These are phyloP conservation scores for Cucumis cinereus DNA, from an alignment of 306 rosid species.

Conservation along the genomic window DNA sequence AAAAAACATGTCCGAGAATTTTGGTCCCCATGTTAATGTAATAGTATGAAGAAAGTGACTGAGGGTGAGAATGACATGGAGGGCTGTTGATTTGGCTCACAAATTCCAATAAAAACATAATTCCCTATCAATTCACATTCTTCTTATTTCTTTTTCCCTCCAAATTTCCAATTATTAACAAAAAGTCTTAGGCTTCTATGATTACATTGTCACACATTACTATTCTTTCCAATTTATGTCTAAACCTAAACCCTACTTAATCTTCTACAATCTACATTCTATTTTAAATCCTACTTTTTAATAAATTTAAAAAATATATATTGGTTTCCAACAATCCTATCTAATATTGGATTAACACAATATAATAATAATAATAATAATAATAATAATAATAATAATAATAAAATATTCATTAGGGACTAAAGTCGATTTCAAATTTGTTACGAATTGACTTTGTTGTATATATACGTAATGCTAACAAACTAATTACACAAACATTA, in stretches of 20 bases:
- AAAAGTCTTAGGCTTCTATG: not conserved
- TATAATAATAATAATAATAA: no score
- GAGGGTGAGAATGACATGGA: constrained; percentile 39
- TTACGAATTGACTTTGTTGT: no score
- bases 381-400: no score
- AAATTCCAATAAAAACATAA: constrained; percentile 20
- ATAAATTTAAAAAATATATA: no score
- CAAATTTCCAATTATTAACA: not conserved
- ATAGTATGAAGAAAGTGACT: constrained; percentile 36
- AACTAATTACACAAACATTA: no score
- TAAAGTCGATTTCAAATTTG: no score
- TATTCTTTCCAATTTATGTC: not conserved
- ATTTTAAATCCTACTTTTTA: no score
- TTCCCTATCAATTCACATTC: constrained; percentile 9
- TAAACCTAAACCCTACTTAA: not conserved
- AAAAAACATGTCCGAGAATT: constrained; percentile 28
- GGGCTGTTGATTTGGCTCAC: constrained; percentile 24
- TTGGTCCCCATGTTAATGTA: constrained; percentile 43
- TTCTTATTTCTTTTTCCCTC: not conserved
- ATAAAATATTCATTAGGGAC: no score
- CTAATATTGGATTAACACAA: not conserved
- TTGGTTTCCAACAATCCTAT: not conserved
- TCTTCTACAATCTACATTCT: not conserved
- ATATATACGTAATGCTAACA: no score
- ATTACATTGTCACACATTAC: not conserved